These are phyloP conservation scores for Pelargonium nanum DNA, from an alignment of 345 rosid genomes.

Conservation along the genomic window DNA sequence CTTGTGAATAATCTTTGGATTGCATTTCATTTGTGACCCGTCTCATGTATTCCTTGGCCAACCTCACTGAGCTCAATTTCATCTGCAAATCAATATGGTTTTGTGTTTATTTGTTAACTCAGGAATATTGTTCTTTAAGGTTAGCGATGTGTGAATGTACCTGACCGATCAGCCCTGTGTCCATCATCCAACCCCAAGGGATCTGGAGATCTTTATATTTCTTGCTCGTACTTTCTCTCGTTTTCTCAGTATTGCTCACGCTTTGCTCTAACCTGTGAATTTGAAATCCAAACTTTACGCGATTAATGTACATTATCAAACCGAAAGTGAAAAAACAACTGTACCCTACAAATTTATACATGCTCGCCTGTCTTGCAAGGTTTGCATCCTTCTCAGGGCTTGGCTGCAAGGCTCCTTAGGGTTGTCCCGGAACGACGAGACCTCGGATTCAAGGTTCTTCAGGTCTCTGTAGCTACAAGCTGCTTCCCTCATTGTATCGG, in stretches of 20 bases:
- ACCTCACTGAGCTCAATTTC: conserved; percentile 54
- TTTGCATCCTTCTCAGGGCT: conserved; percentile 50
- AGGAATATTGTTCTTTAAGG: no score
- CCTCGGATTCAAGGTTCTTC: conserved; percentile 49
- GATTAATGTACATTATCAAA: not conserved
- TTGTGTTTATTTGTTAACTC: not conserved
- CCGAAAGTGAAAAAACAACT: conserved; percentile 6
- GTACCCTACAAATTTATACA: conserved; percentile 32
- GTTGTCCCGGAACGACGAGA: conserved; percentile 46
- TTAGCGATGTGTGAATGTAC: conserved; percentile 33
- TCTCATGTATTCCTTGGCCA: conserved; percentile 64
- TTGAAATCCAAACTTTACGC: not conserved
- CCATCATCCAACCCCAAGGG: conserved; percentile 93
- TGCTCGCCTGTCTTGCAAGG: conserved; percentile 96
- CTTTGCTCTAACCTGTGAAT: conserved; percentile 69
- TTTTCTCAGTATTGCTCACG: conserved; percentile 45
- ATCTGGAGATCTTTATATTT: conserved; percentile 74
- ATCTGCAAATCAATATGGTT: conserved; percentile 34
- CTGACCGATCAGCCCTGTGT: conserved; percentile 73
- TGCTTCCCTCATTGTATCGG: conserved; percentile 82
- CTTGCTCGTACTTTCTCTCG: conserved; percentile 49
- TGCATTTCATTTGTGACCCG: conserved; percentile 44
- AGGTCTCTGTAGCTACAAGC: conserved; percentile 62
- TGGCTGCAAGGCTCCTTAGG: conserved; percentile 40
- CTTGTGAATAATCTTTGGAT: conserved; percentile 21